Evolutionary conservation across 192 early-diverging fungal species (phyloP).

Genomic region (Funneliformis mosseae): DNA sequence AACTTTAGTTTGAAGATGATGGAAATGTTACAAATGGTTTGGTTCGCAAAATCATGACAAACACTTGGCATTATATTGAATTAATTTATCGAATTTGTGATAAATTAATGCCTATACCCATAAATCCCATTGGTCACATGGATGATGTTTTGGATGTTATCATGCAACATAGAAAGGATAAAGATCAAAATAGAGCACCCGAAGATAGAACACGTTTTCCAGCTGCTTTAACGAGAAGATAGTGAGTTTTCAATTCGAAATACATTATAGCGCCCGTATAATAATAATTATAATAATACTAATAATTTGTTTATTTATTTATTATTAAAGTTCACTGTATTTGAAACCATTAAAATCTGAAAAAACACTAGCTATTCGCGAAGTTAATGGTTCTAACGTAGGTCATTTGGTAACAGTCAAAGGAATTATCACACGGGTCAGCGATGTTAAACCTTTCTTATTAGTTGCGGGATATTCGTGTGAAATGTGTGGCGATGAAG

Average conservation of each 20-base stretch:
- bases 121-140: slow-evolving; percentile 58
- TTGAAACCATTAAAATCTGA: slow-evolving; percentile 73
- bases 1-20: slow-evolving; percentile 1
- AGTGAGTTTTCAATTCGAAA: slow-evolving; percentile 56
- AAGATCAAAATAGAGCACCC: slow-evolving; percentile 40
- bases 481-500: slow-evolving; percentile 93
- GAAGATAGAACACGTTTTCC: slow-evolving; percentile 63
- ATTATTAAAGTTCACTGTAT: slow-evolving; percentile 63
- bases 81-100: slow-evolving; percentile 79
- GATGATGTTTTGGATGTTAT: slow-evolving; percentile 89
- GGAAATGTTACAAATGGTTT: slow-evolving; percentile 41
- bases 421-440: slow-evolving; percentile 93
- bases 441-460: slow-evolving; percentile 90
- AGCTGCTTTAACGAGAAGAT: slow-evolving; percentile 80
- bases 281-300: background rate
- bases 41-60: slow-evolving; percentile 72
- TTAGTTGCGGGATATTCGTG: slow-evolving; percentile 89
- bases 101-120: slow-evolving; percentile 53
- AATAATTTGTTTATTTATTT: slow-evolving; percentile 1
- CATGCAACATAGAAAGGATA: slow-evolving; percentile 74
- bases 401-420: slow-evolving; percentile 87
- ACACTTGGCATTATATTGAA: slow-evolving; percentile 84
- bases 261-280: background rate
- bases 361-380: slow-evolving; percentile 78
- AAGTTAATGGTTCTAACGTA: slow-evolving; percentile 77